Evolutionary conservation across 176 grass and related monocot genomes (phyloP), one percentile per base, ranked within the genome.

Genomic region (Microstegium vimineum): DNA sequence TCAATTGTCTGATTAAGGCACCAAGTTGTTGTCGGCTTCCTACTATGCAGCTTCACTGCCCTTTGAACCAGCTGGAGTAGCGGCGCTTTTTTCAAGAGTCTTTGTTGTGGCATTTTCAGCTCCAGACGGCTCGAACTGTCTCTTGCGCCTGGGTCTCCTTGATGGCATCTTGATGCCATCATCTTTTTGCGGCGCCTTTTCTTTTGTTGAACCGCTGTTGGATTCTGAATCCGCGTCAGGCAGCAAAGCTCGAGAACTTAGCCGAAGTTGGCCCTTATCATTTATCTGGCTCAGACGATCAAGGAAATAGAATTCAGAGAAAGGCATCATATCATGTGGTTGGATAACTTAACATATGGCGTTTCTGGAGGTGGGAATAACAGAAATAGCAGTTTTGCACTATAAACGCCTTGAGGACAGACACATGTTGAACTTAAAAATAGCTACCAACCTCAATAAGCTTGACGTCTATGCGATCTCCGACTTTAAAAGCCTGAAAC

Each of bases 381-480:
- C 65, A 83, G 25, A 23, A 57, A 57, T 23, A 23, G 20, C 52
- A 57, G 52, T 57, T n/a, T n/a, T n/a, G 49, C 51, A 54, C 20
- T 54, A 54, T 3, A 54, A 54, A n/a, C 3, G 52, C 20, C 20
- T 56, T 15, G 52, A 20, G 18, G 17, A 20, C 33, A 60, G 61
- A 20, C 13, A 16, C 31, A 77, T 20, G 37, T 40, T 47, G 56
- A 74, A 51, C 23, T 67, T 37, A 85, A 73, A 69, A 82, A 71
- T 45, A 85, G 36, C 1, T 54, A 89, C 75, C 33, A 86, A 98
- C 95, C 95, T 98, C 95, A 76, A 93, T 94, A 66, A 98, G 87
- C 82, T 94, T 98, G 59, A 98, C 95, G 60, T 98, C 95, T 79
- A 98, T 94, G 20, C 66, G 90, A 57, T 98, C 95, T 60, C 95